These are phyloP conservation scores for Dactylellina drechsleri DNA, from an alignment of 2,329 filamentous ascomycete genomes.

Conservation along the genomic window DNA sequence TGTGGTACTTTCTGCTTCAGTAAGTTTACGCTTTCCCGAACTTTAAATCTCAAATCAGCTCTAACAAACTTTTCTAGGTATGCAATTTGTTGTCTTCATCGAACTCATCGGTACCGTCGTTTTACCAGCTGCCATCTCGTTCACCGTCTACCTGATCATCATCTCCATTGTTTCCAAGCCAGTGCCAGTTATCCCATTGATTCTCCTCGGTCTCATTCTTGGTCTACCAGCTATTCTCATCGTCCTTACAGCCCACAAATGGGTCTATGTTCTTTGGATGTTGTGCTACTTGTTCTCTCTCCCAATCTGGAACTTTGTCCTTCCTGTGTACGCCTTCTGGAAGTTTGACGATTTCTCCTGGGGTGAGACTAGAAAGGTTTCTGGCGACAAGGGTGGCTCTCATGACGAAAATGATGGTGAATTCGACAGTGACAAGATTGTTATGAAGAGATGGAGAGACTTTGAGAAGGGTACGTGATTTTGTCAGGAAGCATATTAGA, in stretches of 20 bases:
- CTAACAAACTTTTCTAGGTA: conserved; percentile 62
- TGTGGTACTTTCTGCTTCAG: conserved; percentile 99
- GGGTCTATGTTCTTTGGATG: conserved; percentile 96
- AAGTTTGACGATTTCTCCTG: conserved; percentile 99
- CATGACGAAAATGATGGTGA: conserved; percentile 81
- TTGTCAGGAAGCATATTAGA: not conserved
- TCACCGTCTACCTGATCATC: conserved; percentile 85
- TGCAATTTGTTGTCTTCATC: conserved; percentile 98
- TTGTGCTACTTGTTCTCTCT: conserved; percentile 91
- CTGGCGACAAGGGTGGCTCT: conserved; percentile 68
- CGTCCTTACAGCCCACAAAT: conserved; percentile 89
- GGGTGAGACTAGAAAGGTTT: conserved; percentile 97
- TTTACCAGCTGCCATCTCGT: conserved; percentile 92
- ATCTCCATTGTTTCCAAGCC: conserved; percentile 58
- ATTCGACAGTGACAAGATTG: conserved; percentile 98
- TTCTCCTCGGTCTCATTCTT: conserved; percentile 88
- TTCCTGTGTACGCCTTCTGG: conserved; percentile 96
- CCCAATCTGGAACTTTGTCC: conserved; percentile 96
- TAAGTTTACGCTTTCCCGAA: conserved; percentile 52
- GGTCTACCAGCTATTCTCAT: conserved; percentile 93
- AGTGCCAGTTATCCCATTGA: conserved; percentile 77
- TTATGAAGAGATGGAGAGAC: conserved; percentile 98
- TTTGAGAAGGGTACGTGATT: conserved; percentile 76
- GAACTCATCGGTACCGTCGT: conserved; percentile 95
- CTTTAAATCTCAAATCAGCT: conserved; percentile 12